Evolutionary conservation across 352 stramenopile species (phyloP).

Genomic region (Pythium coloratum): DNA sequence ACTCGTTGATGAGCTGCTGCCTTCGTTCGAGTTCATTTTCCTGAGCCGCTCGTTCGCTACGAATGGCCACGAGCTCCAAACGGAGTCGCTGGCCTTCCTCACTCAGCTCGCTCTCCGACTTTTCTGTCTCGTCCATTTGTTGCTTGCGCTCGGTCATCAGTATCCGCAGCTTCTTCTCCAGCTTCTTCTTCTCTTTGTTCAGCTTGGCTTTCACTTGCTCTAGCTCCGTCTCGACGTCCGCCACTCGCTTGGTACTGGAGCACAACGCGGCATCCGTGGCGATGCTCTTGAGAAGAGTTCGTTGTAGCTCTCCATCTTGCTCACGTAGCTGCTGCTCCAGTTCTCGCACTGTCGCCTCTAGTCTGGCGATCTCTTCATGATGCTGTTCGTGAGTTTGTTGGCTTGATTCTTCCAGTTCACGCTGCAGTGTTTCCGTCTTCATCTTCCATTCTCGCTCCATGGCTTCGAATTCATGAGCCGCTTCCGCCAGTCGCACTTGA

Average conservation of each 20-base stretch:
- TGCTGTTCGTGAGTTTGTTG: not conserved
- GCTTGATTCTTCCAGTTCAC: not conserved
- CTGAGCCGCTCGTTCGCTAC: not conserved
- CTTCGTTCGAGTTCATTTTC: slow-evolving; percentile 1
- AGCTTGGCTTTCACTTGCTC: not conserved
- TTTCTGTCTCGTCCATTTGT: slow-evolving; percentile 17
- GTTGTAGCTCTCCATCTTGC: not conserved
- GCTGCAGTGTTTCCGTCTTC: not conserved
- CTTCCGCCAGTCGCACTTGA: not conserved
- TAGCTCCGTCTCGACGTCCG: slow-evolving; percentile 3
- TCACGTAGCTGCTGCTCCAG: not conserved
- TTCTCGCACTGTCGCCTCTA: not conserved
- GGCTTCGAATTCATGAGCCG: not conserved
- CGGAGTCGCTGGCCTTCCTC: slow-evolving; percentile 24
- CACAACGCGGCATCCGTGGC: not conserved
- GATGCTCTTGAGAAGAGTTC: not conserved
- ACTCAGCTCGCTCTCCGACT: slow-evolving; percentile 14
- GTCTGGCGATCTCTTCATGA: not conserved
- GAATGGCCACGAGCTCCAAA: slow-evolving; percentile 2
- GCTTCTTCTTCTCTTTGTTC: slow-evolving; percentile 49
- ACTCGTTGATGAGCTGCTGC: not conserved
- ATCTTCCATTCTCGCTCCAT: not conserved
- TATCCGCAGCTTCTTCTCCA: slow-evolving; percentile 50
- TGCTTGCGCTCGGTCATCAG: slow-evolving; percentile 37
- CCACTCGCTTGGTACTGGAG: not conserved